Base-by-base conservation (phyloP, 768 basidiomycete genomes). In the Hemileccinum impolitum region DNA sequence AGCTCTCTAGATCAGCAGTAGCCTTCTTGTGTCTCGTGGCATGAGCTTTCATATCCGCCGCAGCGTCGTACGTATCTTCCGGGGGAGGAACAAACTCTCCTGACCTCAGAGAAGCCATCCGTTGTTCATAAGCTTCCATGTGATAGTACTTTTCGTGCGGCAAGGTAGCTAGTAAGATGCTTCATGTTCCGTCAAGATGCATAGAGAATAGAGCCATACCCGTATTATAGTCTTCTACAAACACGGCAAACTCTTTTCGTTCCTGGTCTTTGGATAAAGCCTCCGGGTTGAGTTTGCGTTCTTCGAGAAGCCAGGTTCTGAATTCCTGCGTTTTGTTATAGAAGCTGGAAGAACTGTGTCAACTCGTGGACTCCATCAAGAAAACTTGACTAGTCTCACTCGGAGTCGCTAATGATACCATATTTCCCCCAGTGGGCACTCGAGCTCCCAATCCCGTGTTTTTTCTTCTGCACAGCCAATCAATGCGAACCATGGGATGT, bases 131-230 rank as follows among this genome's bases (percentile, higher is more conserved):
- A 6, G 80, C 77, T 47, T 82, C 83, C 79, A 94, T 91, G 61
- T 94, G 81, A 67, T 95, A 95, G 67, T 94, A 96, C 65, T 96
- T 96, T 65, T 94, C 92, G 60, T 95, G 88, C 10, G 94, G 90
- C 3, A 96, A 75, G 3, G 94, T 96, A 13, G 92, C 93, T 93
- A 51, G 15, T 18, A 43, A 45, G 17, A 14, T 17, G 14, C 2
- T 26, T 59, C 12, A 30, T 19, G n/a, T n/a, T 17, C 23, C 35
- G 38, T 41, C 32, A 31, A 19, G 32, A 42, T 17, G 43, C 30
- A 26, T 23, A 11, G 31, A 30, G 19, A 18, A 18, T 37, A 48
- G 23, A 28, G 36, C 53, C 73, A 26, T 52, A 84, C 89, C 85
- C 26, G 87, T 90, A 59, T 92, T 90, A 61, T 75, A 91, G 62